A percentile compares a stretch with the other conserved stretches of the same genome.
phyloP scores from a whole-genome alignment of 805 yeast species.

The Candida piceae region DNA sequence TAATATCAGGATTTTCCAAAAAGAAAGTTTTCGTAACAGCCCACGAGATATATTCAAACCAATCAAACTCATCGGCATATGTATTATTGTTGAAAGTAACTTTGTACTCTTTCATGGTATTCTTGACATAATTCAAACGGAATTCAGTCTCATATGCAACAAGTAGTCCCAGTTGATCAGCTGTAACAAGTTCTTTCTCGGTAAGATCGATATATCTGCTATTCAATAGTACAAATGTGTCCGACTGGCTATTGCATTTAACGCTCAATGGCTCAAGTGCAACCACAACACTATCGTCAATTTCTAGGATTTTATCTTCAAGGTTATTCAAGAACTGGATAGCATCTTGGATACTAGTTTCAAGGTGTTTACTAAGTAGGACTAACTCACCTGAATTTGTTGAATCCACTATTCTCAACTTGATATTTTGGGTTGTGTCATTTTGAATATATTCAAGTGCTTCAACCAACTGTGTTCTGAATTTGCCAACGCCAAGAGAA shows the following conservation, averaged over 20 bases:
- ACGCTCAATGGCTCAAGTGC: too few species aligned
- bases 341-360: too few species aligned
- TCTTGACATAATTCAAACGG: constrained; percentile 29
- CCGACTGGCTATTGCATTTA: neutral
- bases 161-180: constrained; percentile 33
- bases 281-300: too few species aligned
- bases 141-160: constrained; percentile 43
- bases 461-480: constrained; percentile 41
- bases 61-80: constrained; percentile 12
- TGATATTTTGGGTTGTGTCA: constrained; percentile 7
- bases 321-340: too few species aligned
- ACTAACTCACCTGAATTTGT: too few species aligned
- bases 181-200: constrained; percentile 16
- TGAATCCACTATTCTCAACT: constrained; percentile 17
- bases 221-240: constrained; percentile 42
- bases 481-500: constrained; percentile 37
- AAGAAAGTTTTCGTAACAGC: constrained; percentile 19
- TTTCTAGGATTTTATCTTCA: too few species aligned
- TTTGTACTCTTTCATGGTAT: constrained; percentile 3
- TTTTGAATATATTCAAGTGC: constrained; percentile 22
- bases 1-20: constrained; percentile 27
- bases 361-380: too few species aligned
- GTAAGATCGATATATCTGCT: constrained; percentile 46
- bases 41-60: constrained; percentile 23
- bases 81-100: neutral